These are phyloP conservation scores for Ophiostoma sp. DNA, from an alignment of 2,329 filamentous ascomycete species.

Conservation along the genomic window DNA sequence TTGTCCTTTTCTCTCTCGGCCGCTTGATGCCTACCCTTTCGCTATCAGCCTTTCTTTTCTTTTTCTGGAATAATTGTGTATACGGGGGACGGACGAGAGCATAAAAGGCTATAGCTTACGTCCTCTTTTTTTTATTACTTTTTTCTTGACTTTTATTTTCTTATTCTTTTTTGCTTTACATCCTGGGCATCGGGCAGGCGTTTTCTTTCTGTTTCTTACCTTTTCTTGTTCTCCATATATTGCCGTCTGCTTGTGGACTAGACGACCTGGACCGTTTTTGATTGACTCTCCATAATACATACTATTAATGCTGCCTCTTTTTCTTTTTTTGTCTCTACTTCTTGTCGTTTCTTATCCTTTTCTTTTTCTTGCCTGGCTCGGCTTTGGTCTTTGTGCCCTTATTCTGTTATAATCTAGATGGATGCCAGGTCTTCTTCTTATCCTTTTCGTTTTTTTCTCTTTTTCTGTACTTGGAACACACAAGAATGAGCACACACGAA, in stretches of 20 bases:
- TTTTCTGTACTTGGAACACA: background rate
- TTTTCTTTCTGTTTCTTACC: background rate
- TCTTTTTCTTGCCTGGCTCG: background rate
- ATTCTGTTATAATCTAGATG: background rate
- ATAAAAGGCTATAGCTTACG: background rate
- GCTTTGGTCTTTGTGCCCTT: background rate
- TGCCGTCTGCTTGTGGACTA: conserved; percentile 6
- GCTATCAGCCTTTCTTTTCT: background rate
- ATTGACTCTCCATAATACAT: background rate
- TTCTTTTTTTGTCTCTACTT: background rate
- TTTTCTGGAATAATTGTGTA: conserved; percentile 6
- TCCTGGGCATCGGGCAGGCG: conserved; percentile 17
- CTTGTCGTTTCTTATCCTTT: background rate
- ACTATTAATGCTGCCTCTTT: background rate
- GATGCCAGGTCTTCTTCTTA: background rate
- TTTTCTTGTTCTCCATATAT: background rate
- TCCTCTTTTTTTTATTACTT: background rate
- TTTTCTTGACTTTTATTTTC: background rate
- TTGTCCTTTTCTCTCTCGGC: background rate
- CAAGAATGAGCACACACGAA: background rate
- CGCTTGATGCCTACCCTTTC: background rate
- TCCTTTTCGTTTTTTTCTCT: too few relatives aligned
- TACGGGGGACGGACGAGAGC: background rate
- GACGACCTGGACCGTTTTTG: background rate
- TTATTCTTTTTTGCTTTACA: background rate